phyloP scores from a whole-genome alignment of 225 moss, liverwort and hornwort genomes.

The Polytrichum formosum region DNA sequence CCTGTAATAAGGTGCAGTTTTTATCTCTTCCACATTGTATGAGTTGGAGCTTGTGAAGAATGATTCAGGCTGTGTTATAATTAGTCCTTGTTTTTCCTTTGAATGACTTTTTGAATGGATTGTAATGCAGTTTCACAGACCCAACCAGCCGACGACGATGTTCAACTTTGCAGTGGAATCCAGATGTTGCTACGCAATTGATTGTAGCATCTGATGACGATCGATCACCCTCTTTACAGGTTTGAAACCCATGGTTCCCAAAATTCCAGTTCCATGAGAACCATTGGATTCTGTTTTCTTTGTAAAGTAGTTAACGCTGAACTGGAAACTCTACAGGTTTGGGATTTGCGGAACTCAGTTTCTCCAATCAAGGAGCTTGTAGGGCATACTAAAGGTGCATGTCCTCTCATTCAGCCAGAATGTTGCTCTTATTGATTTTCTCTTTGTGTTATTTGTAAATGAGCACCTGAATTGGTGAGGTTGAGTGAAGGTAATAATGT shows the following conservation, averaged over 20 bases:
- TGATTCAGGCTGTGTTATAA: background rate
- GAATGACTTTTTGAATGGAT: background rate
- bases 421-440: too few relatives aligned
- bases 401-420: background rate
- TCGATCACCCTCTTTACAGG: constrained; percentile 80
- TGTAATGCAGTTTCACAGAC: constrained; percentile 78
- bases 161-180: constrained; percentile 97
- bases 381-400: constrained; percentile 81
- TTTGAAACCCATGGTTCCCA: constrained; percentile 5
- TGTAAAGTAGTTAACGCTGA: too few relatives aligned
- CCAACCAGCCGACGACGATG: constrained; percentile 84
- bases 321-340: constrained; percentile 51
- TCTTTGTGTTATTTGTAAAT: too few relatives aligned
- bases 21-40: too few relatives aligned
- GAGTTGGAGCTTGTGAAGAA: background rate
- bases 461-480: too few relatives aligned
- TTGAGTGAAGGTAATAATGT: constrained; percentile 9
- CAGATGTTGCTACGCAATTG: constrained; percentile 90
- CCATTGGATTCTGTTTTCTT: too few relatives aligned
- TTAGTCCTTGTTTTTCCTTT: background rate
- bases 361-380: constrained; percentile 86
- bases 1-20: constrained; percentile 75
- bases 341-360: constrained; percentile 93
- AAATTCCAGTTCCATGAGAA: too few relatives aligned
- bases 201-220: constrained; percentile 97